phyloP scores from a whole-genome alignment of 208 protist species.

The Acanthamoeba sp. region DNA sequence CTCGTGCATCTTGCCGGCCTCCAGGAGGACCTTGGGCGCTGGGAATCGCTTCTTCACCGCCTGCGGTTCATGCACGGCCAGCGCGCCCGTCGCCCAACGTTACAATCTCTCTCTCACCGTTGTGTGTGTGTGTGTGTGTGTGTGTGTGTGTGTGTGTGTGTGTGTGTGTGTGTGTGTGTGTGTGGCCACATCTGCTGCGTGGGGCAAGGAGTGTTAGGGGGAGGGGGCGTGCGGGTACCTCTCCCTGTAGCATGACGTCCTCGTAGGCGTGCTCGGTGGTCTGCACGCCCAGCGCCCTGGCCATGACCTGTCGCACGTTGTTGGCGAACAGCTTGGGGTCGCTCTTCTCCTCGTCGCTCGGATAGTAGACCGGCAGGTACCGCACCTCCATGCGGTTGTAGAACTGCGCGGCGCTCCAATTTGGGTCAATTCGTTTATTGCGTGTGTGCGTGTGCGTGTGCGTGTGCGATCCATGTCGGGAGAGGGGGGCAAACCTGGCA shows the following conservation, averaged over 20 bases:
- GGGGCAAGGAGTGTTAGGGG: too few relatives aligned
- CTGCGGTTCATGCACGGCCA: neutral
- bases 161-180: too few relatives aligned
- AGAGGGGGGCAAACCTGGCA: neutral
- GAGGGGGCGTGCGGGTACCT: neutral
- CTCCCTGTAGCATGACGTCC: constrained; percentile 1
- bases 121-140: too few relatives aligned
- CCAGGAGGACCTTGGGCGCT: neutral
- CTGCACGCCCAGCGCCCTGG: neutral
- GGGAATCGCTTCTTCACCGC: neutral
- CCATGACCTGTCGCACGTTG: constrained; percentile 46
- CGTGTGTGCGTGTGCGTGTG: neutral
- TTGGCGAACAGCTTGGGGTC: constrained; percentile 19
- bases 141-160: too few relatives aligned
- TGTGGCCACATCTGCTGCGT: too few relatives aligned
- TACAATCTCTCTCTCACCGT: too few relatives aligned
- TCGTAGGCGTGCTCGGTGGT: constrained; percentile 46
- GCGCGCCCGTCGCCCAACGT: too few relatives aligned
- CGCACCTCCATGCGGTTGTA: constrained; percentile 35
- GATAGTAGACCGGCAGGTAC: constrained; percentile 38
- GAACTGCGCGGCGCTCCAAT: neutral
- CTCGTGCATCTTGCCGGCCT: neutral
- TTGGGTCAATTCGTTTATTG: neutral
- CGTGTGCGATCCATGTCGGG: too few relatives aligned
- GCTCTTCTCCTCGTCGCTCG: constrained; percentile 37